Base-by-base conservation (phyloP, 345 rosid species). In the Chamaenerion angustifolium region DNA sequence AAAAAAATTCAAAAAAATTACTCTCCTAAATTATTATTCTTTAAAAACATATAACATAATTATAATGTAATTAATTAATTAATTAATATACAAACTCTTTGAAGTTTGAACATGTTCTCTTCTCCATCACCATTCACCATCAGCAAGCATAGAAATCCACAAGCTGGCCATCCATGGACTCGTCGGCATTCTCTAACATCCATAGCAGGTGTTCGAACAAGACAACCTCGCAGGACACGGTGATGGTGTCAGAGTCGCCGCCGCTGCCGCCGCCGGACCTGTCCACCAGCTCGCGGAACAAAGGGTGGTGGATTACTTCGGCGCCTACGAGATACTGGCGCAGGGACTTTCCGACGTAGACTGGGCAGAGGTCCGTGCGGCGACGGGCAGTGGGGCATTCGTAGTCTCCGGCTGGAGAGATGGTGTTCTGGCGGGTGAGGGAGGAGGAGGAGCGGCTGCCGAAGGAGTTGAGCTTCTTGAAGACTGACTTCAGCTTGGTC, bases 151-250 rank as follows among this genome's bases (percentile, higher is more conserved):
- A 89, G 71, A 82, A 89, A 63, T 85, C 82, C 19, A 72, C 90
- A 11, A 89, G 81, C 62, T 89, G 52, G 6, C 52, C 95, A 35
- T 82, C 79, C 42, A 82, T 42, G 1, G 97, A 82, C 66, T 85
- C 95, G 54, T 82, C 88, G 0, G 82, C 87, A 25, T 79, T 85
- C 40, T 82, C 88, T 10, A 89, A 69, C 97, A 89, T 89, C 97
- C 97, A 89, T 23, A 85, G 93, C 69, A 85, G 63, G 74, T 88
- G 97, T 59, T 88, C 97, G 67, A 88, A 88, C 82, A 88, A 46
- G 8, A 89, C 97, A 45, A 89, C 97, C 69, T 89, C 97, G 37
- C 97, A 89, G 5, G 83, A 68, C 8, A 89, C 83, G 23, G 56
- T 69, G 16, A 88, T 52, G 27, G 77, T 54, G 41, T 67, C 60